phyloP scores from a whole-genome alignment of 352 stramenopile species.

The Phytophthora crassamura region DNA sequence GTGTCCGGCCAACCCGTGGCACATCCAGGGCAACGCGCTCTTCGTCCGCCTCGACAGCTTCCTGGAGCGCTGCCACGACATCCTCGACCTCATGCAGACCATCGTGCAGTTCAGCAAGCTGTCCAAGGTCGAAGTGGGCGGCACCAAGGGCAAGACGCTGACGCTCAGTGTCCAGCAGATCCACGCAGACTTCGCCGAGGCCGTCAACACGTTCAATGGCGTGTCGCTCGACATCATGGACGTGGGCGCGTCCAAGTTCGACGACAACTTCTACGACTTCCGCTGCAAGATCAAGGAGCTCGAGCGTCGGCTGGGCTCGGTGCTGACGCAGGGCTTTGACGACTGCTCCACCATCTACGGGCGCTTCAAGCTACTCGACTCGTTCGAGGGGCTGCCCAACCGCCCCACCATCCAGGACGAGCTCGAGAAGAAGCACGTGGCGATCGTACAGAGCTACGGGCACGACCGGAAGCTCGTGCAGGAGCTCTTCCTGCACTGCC shows the following conservation, averaged over 20 bases:
- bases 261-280: slow-evolving; percentile 98
- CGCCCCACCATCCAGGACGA: slow-evolving; percentile 97
- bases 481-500: slow-evolving; percentile 95
- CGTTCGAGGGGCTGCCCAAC: slow-evolving; percentile 95
- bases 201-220: slow-evolving; percentile 95
- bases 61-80: slow-evolving; percentile 97
- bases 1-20: too few species aligned
- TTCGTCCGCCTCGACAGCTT: slow-evolving; percentile 98
- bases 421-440: slow-evolving; percentile 98
- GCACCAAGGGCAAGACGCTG: slow-evolving; percentile 97
- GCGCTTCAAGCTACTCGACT: slow-evolving; percentile 98
- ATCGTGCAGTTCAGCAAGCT: slow-evolving; percentile 99
- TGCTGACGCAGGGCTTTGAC: slow-evolving; percentile 97
- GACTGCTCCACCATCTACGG: slow-evolving; percentile 97
- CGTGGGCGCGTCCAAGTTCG: slow-evolving; percentile 96
- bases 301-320: slow-evolving; percentile 95
- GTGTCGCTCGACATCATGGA: slow-evolving; percentile 99
- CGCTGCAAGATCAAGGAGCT: slow-evolving; percentile 98
- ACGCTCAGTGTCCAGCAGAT: slow-evolving; percentile 96
- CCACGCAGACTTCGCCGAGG: slow-evolving; percentile 94
- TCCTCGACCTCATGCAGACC: slow-evolving; percentile 97
- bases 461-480: slow-evolving; percentile 97
- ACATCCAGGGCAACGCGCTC: slow-evolving; percentile 97
- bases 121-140: slow-evolving; percentile 97
- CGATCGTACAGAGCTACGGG: slow-evolving; percentile 96